Conservation (phyloP, 129 eudicot species). For the Flaveria robusta region DNA sequence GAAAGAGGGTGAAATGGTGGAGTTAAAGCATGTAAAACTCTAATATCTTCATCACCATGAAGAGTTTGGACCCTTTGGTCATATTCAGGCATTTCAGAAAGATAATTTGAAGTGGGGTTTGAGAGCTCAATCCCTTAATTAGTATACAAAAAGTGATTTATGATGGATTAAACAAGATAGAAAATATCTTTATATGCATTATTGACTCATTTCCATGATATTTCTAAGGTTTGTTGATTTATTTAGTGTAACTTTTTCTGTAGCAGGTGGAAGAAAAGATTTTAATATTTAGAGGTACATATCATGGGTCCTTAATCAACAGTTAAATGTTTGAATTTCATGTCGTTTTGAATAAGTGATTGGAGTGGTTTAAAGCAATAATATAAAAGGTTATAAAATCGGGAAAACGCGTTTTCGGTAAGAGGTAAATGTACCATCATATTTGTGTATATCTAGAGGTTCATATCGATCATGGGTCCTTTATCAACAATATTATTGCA, state of each 20-base stretch:
- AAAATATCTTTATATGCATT: slow-evolving; percentile 31
- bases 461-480: too few relatives aligned
- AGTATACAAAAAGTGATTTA: slow-evolving; percentile 28
- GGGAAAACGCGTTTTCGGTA: slow-evolving; percentile 33
- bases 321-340: slow-evolving; percentile 9
- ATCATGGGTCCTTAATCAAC: slow-evolving; percentile 37
- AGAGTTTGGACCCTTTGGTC: slow-evolving; percentile 30
- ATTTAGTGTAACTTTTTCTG: slow-evolving; percentile 22
- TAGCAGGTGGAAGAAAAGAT: slow-evolving; percentile 24
- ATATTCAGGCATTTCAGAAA: slow-evolving; percentile 33
- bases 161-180: slow-evolving; percentile 32
- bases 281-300: slow-evolving; percentile 35
- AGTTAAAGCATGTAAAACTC: slow-evolving; percentile 40
- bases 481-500: too few relatives aligned
- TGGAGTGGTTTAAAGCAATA: slow-evolving; percentile 35
- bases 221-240: slow-evolving; percentile 15
- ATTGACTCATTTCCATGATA: slow-evolving; percentile 30
- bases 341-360: slow-evolving; percentile 31
- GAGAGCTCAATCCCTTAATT: slow-evolving; percentile 19
- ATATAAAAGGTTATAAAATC: slow-evolving; percentile 15
- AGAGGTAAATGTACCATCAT: slow-evolving; percentile 20
- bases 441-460: neutral
- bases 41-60: slow-evolving; percentile 36
- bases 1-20: slow-evolving; percentile 33
- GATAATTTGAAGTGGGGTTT: slow-evolving; percentile 29